Conservation (phyloP, 2,329 filamentous ascomycete species). For the Fusarium longipes region DNA sequence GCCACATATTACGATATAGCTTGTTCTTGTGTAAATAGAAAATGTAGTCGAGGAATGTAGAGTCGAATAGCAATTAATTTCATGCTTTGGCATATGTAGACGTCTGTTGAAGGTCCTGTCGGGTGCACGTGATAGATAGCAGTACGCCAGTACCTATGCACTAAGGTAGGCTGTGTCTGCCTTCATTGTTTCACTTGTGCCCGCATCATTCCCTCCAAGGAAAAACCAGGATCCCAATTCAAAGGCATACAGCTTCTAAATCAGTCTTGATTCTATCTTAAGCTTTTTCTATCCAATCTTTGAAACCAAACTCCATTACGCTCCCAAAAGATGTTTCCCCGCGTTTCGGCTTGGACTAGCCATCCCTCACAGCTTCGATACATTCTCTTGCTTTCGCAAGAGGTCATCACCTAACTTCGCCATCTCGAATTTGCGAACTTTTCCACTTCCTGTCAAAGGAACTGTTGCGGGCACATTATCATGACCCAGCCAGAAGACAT, state of each 20-base stretch:
- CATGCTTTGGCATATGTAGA: neutral
- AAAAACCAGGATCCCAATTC: neutral
- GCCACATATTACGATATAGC: neutral
- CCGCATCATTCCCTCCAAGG: neutral
- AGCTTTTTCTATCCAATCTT: neutral
- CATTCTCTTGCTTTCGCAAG: conserved; percentile 60
- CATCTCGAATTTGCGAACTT: conserved; percentile 76
- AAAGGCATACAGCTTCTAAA: neutral
- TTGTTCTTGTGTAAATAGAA: neutral
- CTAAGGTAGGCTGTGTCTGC: neutral
- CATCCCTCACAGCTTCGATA: conserved; percentile 57
- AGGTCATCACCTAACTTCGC: conserved; percentile 66
- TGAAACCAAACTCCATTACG: neutral
- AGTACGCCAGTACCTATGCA: too few species aligned
- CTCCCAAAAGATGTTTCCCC: conserved; percentile 1
- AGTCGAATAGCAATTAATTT: neutral
- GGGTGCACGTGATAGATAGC: neutral
- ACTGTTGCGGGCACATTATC: conserved; percentile 65
- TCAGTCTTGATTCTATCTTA: neutral
- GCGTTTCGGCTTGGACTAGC: neutral
- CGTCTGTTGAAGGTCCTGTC: neutral
- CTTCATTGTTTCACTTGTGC: neutral
- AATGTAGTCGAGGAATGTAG: neutral
- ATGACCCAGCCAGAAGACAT: conserved; percentile 81
- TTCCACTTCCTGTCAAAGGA: conserved; percentile 77